A percentile compares a stretch with the other conserved stretches of the same genome.
These are phyloP conservation scores for Epichloe baconii DNA, from an alignment of 2,329 filamentous ascomycete species.

Conservation along the genomic window DNA sequence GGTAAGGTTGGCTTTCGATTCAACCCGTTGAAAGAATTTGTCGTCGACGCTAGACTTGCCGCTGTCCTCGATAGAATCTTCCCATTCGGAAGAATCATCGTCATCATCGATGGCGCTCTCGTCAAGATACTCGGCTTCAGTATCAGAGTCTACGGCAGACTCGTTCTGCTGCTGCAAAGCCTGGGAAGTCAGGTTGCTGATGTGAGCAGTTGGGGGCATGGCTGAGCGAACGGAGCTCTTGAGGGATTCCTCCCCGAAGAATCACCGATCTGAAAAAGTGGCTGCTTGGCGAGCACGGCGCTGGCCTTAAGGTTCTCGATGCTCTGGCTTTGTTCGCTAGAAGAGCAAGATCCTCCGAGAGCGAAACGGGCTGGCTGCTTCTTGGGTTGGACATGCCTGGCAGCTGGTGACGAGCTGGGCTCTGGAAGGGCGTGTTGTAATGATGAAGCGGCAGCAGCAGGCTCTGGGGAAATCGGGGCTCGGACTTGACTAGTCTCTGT, in stretches of 20 bases:
- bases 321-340: constrained; percentile 40
- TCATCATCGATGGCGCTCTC: constrained; percentile 74
- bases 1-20: constrained; percentile 72
- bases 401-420: constrained; percentile 38
- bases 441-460: constrained; percentile 31
- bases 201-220: constrained; percentile 45
- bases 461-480: constrained; percentile 40
- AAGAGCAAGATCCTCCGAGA: constrained; percentile 72
- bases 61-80: constrained; percentile 65
- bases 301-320: constrained; percentile 25
- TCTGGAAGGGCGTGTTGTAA: constrained; percentile 45
- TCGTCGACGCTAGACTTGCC: constrained; percentile 74
- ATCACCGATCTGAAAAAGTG: constrained; percentile 39
- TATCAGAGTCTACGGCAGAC: constrained; percentile 20
- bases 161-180: constrained; percentile 44
- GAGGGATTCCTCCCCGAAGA: constrained; percentile 68
- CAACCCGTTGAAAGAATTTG: constrained; percentile 77
- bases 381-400: constrained; percentile 57
- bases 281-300: constrained; percentile 18
- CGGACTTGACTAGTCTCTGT: constrained; percentile 50
- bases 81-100: constrained; percentile 47
- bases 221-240: constrained; percentile 37
- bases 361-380: constrained; percentile 50
- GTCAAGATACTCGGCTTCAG: constrained; percentile 52
- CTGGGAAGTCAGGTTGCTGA: constrained; percentile 60